Conservation (phyloP, 495 filamentous ascomycete species). For the Wilcoxina mikolae region DNA sequence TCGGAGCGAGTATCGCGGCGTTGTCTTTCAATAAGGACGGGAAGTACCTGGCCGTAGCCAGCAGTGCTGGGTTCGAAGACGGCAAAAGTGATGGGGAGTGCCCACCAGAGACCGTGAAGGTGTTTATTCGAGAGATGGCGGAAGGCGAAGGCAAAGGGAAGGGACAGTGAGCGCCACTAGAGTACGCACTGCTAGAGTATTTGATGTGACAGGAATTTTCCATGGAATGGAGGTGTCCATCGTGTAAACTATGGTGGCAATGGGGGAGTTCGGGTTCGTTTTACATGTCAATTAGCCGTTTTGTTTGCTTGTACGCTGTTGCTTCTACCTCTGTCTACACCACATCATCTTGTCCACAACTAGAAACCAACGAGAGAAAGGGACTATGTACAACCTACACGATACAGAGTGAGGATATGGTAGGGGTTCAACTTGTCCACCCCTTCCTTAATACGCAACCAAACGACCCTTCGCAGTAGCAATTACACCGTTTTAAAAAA, state of each 20-base stretch:
- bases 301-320: too few species aligned
- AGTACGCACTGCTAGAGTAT: neutral
- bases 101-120: constrained; percentile 50
- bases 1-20: constrained; percentile 59
- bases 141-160: constrained; percentile 86
- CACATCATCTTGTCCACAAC: too few species aligned
- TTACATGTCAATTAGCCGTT: too few species aligned
- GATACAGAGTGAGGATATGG: too few species aligned
- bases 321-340: too few species aligned
- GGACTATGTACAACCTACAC: too few species aligned
- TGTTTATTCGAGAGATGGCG: constrained; percentile 66
- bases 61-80: constrained; percentile 85
- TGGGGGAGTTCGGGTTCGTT: neutral
- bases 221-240: too few species aligned
- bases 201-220: neutral
- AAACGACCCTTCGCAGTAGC: too few species aligned
- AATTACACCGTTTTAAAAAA: too few species aligned
- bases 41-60: constrained; percentile 64
- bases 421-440: too few species aligned
- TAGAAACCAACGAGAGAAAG: too few species aligned
- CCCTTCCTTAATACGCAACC: too few species aligned
- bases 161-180: constrained; percentile 30
- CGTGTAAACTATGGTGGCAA: neutral
- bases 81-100: constrained; percentile 57
- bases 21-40: constrained; percentile 67